Percentiles rank a stretch among this genome's conserved stretches.
phyloP scores from a whole-genome alignment of 176 grass and related monocot species.

The Panicum miliaceum region DNA sequence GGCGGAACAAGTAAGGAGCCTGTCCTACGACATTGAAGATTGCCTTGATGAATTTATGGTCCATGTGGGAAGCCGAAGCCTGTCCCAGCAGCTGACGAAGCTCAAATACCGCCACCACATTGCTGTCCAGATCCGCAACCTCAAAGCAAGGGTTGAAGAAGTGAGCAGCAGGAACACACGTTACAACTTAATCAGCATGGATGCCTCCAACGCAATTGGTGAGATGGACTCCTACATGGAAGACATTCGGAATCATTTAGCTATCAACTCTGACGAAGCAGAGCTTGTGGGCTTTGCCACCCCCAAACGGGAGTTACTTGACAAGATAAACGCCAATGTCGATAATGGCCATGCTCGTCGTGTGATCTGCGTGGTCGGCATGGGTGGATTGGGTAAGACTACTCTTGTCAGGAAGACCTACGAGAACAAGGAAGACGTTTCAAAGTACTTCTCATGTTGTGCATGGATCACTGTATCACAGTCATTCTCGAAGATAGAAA shows the following conservation, averaged over 20 bases:
- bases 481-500: not conserved
- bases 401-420: conserved; percentile 2
- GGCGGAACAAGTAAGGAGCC: not conserved
- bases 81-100: not conserved
- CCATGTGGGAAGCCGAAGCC: not conserved
- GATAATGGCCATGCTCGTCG: not conserved
- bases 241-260: not conserved
- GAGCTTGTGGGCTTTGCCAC: not conserved
- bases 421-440: not conserved
- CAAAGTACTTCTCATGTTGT: not conserved
- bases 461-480: conserved; percentile 50
- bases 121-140: conserved; percentile 5
- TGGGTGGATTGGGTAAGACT: conserved; percentile 46
- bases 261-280: not conserved
- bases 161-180: conserved; percentile 21
- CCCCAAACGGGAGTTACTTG: not conserved
- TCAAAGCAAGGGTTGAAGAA: conserved; percentile 43
- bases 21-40: not conserved
- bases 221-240: not conserved
- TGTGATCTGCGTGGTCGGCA: conserved; percentile 37
- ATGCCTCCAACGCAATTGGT: not conserved
- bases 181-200: not conserved
- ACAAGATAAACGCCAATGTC: not conserved
- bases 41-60: conserved; percentile 29
- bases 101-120: not conserved